These are phyloP conservation scores for Metschnikowia gruessii DNA, from an alignment of 805 yeast genomes.

Conservation along the genomic window DNA sequence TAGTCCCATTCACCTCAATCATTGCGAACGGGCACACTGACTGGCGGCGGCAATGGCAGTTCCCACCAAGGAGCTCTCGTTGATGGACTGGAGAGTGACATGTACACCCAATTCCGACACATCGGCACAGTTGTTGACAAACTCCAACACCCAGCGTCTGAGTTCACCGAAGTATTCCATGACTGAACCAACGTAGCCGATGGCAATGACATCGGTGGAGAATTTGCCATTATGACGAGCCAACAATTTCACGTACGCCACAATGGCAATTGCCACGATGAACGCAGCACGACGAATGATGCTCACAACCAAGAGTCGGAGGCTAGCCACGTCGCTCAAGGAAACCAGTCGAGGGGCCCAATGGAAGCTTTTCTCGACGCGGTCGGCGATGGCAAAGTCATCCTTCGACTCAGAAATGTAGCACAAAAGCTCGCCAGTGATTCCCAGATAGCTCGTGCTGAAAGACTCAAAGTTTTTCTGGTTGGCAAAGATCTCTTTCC, in stretches of 20 bases:
- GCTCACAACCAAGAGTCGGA: constrained; percentile 32
- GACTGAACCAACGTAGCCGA: constrained; percentile 54
- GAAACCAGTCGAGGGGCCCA: constrained; percentile 23
- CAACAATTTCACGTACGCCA: constrained; percentile 35
- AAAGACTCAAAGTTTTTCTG: constrained; percentile 19
- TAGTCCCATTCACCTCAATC: not conserved
- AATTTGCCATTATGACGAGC: constrained; percentile 23
- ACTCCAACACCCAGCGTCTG: constrained; percentile 27
- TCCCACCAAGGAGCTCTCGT: constrained; percentile 50
- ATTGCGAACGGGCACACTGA: constrained; percentile 5
- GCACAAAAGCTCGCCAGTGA: constrained; percentile 44
- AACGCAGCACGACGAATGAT: constrained; percentile 47
- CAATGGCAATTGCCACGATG: constrained; percentile 40
- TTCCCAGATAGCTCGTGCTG: constrained; percentile 26
- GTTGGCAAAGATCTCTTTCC: constrained; percentile 26
- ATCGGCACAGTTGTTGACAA: constrained; percentile 25
- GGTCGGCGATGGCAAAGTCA: constrained; percentile 17
- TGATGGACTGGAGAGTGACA: constrained; percentile 40
- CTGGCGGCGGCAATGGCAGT: constrained; percentile 53
- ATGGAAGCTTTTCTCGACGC: constrained; percentile 22
- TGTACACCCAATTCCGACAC: constrained; percentile 25
- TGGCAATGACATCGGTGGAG: constrained; percentile 24
- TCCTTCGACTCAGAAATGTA: constrained; percentile 32
- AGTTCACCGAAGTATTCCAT: constrained; percentile 42
- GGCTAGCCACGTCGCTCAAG: constrained; percentile 25